Evolutionary conservation across 495 filamentous ascomycete genomes (phyloP), one percentile per base, ranked within the genome.

Genomic region (Lophiotrema nucula): DNA sequence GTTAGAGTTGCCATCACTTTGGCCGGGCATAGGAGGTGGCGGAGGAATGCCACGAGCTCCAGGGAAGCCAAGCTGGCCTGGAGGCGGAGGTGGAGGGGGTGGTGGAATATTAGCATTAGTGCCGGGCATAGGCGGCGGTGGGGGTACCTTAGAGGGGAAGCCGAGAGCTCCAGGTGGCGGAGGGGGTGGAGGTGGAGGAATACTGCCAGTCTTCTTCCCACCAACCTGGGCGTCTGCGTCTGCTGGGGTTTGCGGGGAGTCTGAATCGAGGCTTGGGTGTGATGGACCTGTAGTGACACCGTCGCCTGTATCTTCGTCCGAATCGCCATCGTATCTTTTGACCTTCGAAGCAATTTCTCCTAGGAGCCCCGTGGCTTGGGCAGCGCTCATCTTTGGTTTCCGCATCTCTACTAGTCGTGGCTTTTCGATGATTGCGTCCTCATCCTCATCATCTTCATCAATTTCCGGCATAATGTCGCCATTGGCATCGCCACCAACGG

Each of bases 321-420:
- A 88, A 57, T 81, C 86, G 31, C 72, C 80, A 64, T 90, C 90
- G 59, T 84, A 85, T 59, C 74, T 82, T 58, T 83, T 84, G 67
- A 92, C 80, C 72, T 88, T 95, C 26, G 80, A 78, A 25, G 87
- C 81, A 63, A 97, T 87, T 69, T 97, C 92, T 58, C 81, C 84
- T 15, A 96, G 75, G 44, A 95, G 77, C 19, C 84, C 88, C 59
- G 83, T 83, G 19, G 86, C 83, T 67, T 92, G 86, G 63, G 81
- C 79, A 35, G 85, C 76, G 64, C 86, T 82, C 79, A 95, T 77
- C 61, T 87, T 85, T 10, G 89, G 89, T 43, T 87, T 81, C 65
- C 80, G 84, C 62, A 74, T 67, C 47, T 74, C 53, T 24, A 80
- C 68, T 26, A 80, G 21, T 26, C 65, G 60, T 27, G 78, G 71